Evolutionary conservation across 495 filamentous ascomycete genomes (phyloP).

Genomic region (Hypoxylon trugodes): DNA sequence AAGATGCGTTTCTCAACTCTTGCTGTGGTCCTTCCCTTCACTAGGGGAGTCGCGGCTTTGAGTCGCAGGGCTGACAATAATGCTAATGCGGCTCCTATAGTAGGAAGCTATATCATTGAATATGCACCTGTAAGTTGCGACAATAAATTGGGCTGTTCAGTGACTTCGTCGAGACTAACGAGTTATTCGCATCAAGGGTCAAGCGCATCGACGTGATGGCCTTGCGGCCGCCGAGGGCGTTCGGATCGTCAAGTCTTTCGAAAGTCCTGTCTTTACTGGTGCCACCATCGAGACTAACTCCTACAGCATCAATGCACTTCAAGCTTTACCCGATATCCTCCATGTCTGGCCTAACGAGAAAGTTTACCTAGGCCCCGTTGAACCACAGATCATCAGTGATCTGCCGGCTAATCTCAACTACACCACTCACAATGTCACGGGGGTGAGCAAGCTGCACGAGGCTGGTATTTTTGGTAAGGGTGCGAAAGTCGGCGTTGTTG

Average conservation of each 20-base stretch:
- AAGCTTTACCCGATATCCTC: slow-evolving; percentile 17
- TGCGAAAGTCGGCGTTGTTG: slow-evolving; percentile 40
- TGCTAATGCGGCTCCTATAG: neutral
- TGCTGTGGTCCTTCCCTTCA: slow-evolving; percentile 17
- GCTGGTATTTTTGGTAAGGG: slow-evolving; percentile 30
- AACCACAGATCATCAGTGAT: slow-evolving; percentile 1
- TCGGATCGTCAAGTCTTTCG: slow-evolving; percentile 35
- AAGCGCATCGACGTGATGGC: slow-evolving; percentile 21
- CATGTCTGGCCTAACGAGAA: slow-evolving; percentile 24
- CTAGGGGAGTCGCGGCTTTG: slow-evolving; percentile 7
- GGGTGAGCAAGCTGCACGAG: slow-evolving; percentile 26
- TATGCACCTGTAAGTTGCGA: slow-evolving; percentile 17
- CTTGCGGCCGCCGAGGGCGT: slow-evolving; percentile 21
- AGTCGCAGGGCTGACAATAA: slow-evolving; percentile 17
- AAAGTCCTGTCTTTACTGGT: slow-evolving; percentile 31
- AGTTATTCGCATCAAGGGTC: neutral
- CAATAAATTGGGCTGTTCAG: neutral
- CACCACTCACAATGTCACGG: slow-evolving; percentile 25
- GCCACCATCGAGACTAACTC: slow-evolving; percentile 24
- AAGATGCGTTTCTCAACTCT: slow-evolving; percentile 24
- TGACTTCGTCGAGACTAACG: neutral
- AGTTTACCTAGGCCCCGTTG: slow-evolving; percentile 15
- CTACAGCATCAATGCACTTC: slow-evolving; percentile 18
- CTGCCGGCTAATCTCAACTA: slow-evolving; percentile 22
- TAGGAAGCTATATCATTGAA: slow-evolving; percentile 16